phyloP scores from a whole-genome alignment of 345 rosid genomes.

The Noccaea caerulescens region DNA sequence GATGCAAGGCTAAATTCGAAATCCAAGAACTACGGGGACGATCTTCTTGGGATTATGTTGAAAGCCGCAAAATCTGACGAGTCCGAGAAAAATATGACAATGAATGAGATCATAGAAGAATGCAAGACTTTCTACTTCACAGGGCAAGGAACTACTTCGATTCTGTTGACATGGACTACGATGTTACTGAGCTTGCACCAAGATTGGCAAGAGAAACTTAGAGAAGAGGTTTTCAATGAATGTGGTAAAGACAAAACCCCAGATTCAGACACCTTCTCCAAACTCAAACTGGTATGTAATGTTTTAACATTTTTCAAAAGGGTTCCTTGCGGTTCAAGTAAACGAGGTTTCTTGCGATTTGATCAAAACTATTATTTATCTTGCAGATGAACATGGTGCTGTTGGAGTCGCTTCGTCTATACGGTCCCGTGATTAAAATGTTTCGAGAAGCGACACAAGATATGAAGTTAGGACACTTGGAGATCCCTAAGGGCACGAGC shows the following conservation, averaged over 20 bases:
- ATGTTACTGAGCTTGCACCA: constrained; percentile 1
- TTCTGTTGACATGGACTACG: constrained; percentile 10
- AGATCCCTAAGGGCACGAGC: constrained; percentile 14
- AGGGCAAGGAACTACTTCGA: constrained; percentile 7
- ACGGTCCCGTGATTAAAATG: constrained; percentile 18
- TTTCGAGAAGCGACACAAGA: constrained; percentile 16
- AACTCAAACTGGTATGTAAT: neutral
- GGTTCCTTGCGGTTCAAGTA: neutral
- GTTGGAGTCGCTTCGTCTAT: constrained; percentile 15
- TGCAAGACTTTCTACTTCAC: constrained; percentile 16
- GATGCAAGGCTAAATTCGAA: constrained; percentile 15
- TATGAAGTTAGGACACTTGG: constrained; percentile 20
- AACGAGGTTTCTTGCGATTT: neutral
- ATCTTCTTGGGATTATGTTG: constrained; percentile 16
- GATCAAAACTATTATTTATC: neutral
- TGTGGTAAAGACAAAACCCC: constrained; percentile 7
- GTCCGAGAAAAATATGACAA: neutral
- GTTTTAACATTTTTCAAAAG: neutral
- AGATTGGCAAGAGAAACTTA: constrained; percentile 20
- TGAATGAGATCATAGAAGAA: constrained; percentile 11
- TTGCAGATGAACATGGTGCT: constrained; percentile 21
- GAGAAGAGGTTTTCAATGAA: constrained; percentile 15
- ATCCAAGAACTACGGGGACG: constrained; percentile 4
- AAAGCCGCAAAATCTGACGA: constrained; percentile 9
- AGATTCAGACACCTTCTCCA: constrained; percentile 5